These are phyloP conservation scores for Salix dunnii DNA, from an alignment of 345 rosid genomes.

Conservation along the genomic window DNA sequence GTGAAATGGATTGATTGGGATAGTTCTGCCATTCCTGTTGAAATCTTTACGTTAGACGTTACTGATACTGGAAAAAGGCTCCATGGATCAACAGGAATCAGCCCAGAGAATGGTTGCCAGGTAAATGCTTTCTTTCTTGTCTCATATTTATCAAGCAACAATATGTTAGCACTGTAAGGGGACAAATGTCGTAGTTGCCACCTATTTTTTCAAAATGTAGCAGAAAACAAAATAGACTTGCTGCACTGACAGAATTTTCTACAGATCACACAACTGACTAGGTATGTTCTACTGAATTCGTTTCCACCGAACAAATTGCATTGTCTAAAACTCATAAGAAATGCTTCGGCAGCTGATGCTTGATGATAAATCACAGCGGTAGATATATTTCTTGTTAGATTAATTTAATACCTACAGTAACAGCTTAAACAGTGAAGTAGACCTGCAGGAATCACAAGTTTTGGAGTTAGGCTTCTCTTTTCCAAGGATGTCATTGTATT, in stretches of 20 bases:
- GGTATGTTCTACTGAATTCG: background rate
- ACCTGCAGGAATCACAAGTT: background rate
- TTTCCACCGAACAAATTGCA: background rate
- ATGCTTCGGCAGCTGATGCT: background rate
- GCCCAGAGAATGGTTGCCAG: slow-evolving; percentile 49
- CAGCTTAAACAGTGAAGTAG: background rate
- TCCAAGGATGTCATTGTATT: background rate
- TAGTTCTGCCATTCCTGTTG: slow-evolving; percentile 50
- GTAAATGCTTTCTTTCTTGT: slow-evolving; percentile 26
- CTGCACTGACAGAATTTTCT: background rate
- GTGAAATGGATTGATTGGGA: slow-evolving; percentile 77
- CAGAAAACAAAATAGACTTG: background rate
- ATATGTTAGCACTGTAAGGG: background rate
- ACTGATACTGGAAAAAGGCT: slow-evolving; percentile 54
- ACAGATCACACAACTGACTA: background rate
- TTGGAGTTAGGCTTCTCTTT: background rate
- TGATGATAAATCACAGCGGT: background rate
- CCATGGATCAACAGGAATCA: slow-evolving; percentile 33
- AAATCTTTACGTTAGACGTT: slow-evolving; percentile 62
- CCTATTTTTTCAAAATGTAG: background rate
- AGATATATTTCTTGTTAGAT: background rate
- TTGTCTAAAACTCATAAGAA: background rate
- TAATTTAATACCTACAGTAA: background rate
- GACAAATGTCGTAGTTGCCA: background rate
- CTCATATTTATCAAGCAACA: background rate